Evolutionary conservation across 2,329 filamentous ascomycete species (phyloP).

Genomic region (Paecilomyces sp.): DNA sequence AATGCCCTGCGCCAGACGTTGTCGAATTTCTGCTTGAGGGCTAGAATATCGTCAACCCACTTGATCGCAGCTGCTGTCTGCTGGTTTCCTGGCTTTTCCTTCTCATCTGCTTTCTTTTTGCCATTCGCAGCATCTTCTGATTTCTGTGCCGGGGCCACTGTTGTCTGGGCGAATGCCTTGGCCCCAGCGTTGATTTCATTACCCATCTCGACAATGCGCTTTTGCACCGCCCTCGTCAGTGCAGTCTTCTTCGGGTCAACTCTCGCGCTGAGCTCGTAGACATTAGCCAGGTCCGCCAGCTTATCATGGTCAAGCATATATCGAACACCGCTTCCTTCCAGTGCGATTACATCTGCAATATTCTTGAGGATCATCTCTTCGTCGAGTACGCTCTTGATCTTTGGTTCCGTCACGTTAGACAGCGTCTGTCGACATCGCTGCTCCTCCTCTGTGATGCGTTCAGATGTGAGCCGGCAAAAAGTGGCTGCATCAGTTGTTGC

Average conservation of each 20-base stretch:
- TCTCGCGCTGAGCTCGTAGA: constrained; percentile 71
- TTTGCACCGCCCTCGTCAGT: constrained; percentile 63
- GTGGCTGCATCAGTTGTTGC: constrained; percentile 70
- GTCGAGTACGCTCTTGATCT: constrained; percentile 72
- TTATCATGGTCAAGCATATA: constrained; percentile 91
- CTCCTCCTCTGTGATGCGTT: constrained; percentile 70
- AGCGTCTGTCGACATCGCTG: constrained; percentile 79
- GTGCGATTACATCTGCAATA: constrained; percentile 71
- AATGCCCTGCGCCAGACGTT: constrained; percentile 69
- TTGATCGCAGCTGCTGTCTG: constrained; percentile 82
- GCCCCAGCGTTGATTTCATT: constrained; percentile 68
- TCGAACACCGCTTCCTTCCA: constrained; percentile 76
- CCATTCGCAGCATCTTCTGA: constrained; percentile 41
- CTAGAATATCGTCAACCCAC: constrained; percentile 89
- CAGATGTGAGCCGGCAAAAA: constrained; percentile 71
- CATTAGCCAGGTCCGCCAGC: constrained; percentile 65
- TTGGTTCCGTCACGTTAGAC: constrained; percentile 62
- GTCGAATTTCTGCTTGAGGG: constrained; percentile 85
- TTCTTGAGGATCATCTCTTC: constrained; percentile 70
- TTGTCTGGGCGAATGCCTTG: constrained; percentile 49
- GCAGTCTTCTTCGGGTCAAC: constrained; percentile 68
- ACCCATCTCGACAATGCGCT: constrained; percentile 71
- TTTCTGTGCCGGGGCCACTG: constrained; percentile 37
- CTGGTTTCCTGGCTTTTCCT: constrained; percentile 57
- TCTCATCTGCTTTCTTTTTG: constrained; percentile 43